Evolutionary conservation across 805 yeast species (phyloP).

Genomic region (Wickerhamiella vanderwaltii): DNA sequence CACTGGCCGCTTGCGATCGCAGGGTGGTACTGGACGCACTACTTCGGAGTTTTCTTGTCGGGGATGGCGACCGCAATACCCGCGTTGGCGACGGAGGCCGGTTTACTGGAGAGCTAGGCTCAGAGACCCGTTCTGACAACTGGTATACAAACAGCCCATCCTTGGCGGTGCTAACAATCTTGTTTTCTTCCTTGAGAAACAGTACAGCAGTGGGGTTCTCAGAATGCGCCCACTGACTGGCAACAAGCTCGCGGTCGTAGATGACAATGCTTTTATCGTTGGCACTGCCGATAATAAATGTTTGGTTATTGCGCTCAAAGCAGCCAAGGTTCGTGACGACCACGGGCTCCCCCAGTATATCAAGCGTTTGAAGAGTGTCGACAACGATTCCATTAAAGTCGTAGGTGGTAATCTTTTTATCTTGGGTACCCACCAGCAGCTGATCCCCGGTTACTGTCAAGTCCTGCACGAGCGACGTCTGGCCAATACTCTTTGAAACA

Average conservation of each 20-base stretch:
- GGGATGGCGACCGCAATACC: slow-evolving; percentile 9
- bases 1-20: background rate
- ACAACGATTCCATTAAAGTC: slow-evolving; percentile 13
- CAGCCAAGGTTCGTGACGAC: slow-evolving; percentile 14
- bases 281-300: slow-evolving; percentile 26
- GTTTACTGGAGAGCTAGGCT: background rate
- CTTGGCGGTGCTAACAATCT: slow-evolving; percentile 13
- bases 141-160: slow-evolving; percentile 15
- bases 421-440: slow-evolving; percentile 17
- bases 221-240: slow-evolving; percentile 50
- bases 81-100: slow-evolving; percentile 9
- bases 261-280: slow-evolving; percentile 47
- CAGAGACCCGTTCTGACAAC: slow-evolving; percentile 1
- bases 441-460: slow-evolving; percentile 22
- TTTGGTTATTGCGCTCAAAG: background rate
- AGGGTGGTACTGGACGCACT: background rate
- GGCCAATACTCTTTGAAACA: slow-evolving; percentile 38
- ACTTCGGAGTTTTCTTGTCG: background rate
- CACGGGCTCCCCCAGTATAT: slow-evolving; percentile 16
- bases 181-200: slow-evolving; percentile 12
- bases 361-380: slow-evolving; percentile 14
- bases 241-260: slow-evolving; percentile 36
- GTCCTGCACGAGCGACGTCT: slow-evolving; percentile 40
- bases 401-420: slow-evolving; percentile 15
- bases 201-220: slow-evolving; percentile 38